These are phyloP conservation scores for Epithemia pelagica DNA, from an alignment of 108 stramenopile species.

Conservation along the genomic window DNA sequence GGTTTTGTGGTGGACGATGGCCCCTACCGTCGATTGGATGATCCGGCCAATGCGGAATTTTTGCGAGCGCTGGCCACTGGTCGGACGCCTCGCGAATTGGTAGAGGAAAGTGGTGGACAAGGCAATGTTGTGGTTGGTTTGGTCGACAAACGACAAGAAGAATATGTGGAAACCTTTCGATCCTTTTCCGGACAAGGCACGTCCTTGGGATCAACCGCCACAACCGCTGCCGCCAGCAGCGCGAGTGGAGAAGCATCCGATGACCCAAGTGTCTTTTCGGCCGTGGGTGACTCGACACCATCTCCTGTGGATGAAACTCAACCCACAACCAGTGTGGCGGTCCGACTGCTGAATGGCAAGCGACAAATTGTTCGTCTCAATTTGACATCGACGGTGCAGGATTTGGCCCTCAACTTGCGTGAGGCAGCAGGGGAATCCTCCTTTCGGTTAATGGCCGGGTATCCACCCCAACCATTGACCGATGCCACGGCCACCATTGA, in stretches of 20 bases:
- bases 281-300: not conserved
- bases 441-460: slow-evolving; percentile 66
- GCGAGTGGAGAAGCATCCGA: slow-evolving; percentile 29
- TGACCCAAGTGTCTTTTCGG: slow-evolving; percentile 34
- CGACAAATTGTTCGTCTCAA: slow-evolving; percentile 58
- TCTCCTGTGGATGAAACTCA: slow-evolving; percentile 26
- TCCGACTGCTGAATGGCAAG: slow-evolving; percentile 63
- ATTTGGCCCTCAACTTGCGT: slow-evolving; percentile 45
- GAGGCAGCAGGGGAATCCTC: slow-evolving; percentile 11
- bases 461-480: slow-evolving; percentile 59
- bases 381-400: slow-evolving; percentile 25
- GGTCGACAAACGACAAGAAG: slow-evolving; percentile 69
- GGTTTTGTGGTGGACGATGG: slow-evolving; percentile 95
- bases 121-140: slow-evolving; percentile 65
- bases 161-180: slow-evolving; percentile 63
- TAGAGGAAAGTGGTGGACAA: slow-evolving; percentile 16
- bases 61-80: slow-evolving; percentile 74
- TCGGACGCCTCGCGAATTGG: slow-evolving; percentile 58
- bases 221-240: slow-evolving; percentile 9
- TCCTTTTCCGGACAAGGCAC: slow-evolving; percentile 45
- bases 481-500: slow-evolving; percentile 50
- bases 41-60: slow-evolving; percentile 85
- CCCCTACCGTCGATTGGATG: slow-evolving; percentile 82
- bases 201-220: slow-evolving; percentile 21
- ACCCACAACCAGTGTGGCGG: slow-evolving; percentile 61